A percentile compares a stretch with the other conserved stretches of the same genome.
Evolutionary conservation across 345 rosid genomes (phyloP).

Genomic region (Boechera retrofracta): DNA sequence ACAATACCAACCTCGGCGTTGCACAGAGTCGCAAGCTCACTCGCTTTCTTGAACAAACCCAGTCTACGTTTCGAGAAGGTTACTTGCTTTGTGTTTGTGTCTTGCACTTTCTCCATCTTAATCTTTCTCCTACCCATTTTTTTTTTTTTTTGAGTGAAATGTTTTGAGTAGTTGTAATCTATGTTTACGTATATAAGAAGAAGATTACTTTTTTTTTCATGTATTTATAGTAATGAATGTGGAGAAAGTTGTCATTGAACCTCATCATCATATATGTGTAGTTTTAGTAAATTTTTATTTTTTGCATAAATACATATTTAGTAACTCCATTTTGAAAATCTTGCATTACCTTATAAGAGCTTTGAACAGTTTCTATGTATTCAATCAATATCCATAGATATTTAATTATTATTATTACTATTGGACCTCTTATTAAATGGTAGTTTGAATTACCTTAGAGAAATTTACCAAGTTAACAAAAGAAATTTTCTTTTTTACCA

Average conservation of each 20-base stretch:
- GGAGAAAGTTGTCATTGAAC: slow-evolving; percentile 15
- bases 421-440: slow-evolving; percentile 23
- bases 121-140: slow-evolving; percentile 50
- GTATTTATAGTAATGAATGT: slow-evolving; percentile 39
- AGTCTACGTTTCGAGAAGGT: slow-evolving; percentile 51
- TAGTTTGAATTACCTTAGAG: slow-evolving; percentile 21
- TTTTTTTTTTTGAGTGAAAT: slow-evolving; percentile 1
- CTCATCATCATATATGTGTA: slow-evolving; percentile 11
- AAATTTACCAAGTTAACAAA: slow-evolving; percentile 13
- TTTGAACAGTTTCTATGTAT: slow-evolving; percentile 34
- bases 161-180: slow-evolving; percentile 16
- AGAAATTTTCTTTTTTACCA: background rate
- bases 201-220: background rate
- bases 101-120: slow-evolving; percentile 49
- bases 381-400: slow-evolving; percentile 30
- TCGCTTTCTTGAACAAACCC: slow-evolving; percentile 52
- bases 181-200: background rate
- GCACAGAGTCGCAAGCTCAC: slow-evolving; percentile 48
- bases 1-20: slow-evolving; percentile 46
- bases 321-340: slow-evolving; percentile 22
- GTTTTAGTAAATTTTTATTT: slow-evolving; percentile 12
- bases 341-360: slow-evolving; percentile 20
- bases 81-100: slow-evolving; percentile 46
- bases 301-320: slow-evolving; percentile 25
- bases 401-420: slow-evolving; percentile 21